Evolutionary conservation across 1,284 basidiomycete species (phyloP).

Genomic region (Phlebopus sp.): DNA sequence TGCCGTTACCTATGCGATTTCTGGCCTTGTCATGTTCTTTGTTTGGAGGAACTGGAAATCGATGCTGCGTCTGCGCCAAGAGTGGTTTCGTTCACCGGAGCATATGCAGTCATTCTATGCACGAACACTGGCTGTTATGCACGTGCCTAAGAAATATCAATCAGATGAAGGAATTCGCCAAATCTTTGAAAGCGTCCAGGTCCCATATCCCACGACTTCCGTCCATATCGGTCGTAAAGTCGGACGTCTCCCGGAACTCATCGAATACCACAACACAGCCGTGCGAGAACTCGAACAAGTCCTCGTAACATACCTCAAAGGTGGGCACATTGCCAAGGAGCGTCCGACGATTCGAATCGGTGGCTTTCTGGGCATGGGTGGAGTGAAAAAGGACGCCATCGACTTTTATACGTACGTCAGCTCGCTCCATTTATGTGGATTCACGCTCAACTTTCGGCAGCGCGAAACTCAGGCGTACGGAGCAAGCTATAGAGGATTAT

Average conservation of each 20-base stretch:
- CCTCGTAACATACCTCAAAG: constrained; percentile 75
- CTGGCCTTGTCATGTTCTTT: constrained; percentile 51
- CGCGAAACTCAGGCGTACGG: constrained; percentile 71
- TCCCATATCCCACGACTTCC: constrained; percentile 73
- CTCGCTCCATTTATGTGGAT: constrained; percentile 9
- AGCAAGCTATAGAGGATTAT: constrained; percentile 76
- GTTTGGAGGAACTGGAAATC: constrained; percentile 64
- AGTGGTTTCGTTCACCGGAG: constrained; percentile 66
- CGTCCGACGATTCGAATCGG: constrained; percentile 68
- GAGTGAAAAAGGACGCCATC: constrained; percentile 68
- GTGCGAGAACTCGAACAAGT: constrained; percentile 75
- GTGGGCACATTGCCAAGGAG: constrained; percentile 59
- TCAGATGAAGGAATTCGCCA: constrained; percentile 66
- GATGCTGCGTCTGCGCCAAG: constrained; percentile 55
- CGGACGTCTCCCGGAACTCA: constrained; percentile 63
- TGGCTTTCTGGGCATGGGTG: constrained; percentile 68
- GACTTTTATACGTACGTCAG: constrained; percentile 59
- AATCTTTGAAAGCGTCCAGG: constrained; percentile 62
- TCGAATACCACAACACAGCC: constrained; percentile 75
- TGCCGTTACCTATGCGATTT: constrained; percentile 60
- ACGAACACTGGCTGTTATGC: constrained; percentile 62
- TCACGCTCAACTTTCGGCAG: constrained; percentile 34
- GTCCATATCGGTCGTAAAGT: constrained; percentile 71
- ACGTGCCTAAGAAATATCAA: constrained; percentile 62
- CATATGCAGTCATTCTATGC: constrained; percentile 65